Percentiles rank a stretch among this genome's conserved stretches.
These are phyloP conservation scores for Podospora australis DNA, from an alignment of 495 filamentous ascomycete genomes.

Conservation along the genomic window DNA sequence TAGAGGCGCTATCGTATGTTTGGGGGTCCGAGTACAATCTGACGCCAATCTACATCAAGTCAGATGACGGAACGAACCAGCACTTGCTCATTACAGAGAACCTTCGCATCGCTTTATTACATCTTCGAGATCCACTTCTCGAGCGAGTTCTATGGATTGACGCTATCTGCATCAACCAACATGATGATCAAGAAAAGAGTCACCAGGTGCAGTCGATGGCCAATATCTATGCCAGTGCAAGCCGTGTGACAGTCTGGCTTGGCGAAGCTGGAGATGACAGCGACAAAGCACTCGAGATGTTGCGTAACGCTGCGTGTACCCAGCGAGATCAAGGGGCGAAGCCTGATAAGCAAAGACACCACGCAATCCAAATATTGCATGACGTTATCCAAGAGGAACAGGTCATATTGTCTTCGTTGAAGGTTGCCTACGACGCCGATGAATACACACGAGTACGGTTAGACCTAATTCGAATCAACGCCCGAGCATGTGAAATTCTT, in stretches of 20 bases:
- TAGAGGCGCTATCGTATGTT: constrained; percentile 31
- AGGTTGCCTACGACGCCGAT: too few relatives aligned
- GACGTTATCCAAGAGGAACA: too few relatives aligned
- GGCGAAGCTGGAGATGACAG: background rate
- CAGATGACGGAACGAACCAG: constrained; percentile 14
- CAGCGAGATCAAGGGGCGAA: background rate
- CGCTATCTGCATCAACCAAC: constrained; percentile 2
- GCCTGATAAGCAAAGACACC: background rate
- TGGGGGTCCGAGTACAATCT: constrained; percentile 29
- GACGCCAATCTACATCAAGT: constrained; percentile 3
- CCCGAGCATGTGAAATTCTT: too few relatives aligned
- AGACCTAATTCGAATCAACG: too few relatives aligned
- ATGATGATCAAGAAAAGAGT: background rate
- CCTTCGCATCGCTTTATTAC: constrained; percentile 12
- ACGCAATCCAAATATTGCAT: too few relatives aligned
- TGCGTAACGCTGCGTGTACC: background rate
- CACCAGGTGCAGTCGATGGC: background rate
- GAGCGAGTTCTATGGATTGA: background rate
- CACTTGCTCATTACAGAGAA: constrained; percentile 19
- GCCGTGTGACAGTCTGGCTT: background rate
- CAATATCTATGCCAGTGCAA: background rate
- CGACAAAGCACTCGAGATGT: background rate
- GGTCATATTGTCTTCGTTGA: too few relatives aligned
- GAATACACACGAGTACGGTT: too few relatives aligned
- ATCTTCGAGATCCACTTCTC: constrained; percentile 6